Percentiles rank a stretch among this genome's conserved stretches.
Conservation (phyloP, 1,284 basidiomycete species). For the Rhodotorula mucilaginosa region DNA sequence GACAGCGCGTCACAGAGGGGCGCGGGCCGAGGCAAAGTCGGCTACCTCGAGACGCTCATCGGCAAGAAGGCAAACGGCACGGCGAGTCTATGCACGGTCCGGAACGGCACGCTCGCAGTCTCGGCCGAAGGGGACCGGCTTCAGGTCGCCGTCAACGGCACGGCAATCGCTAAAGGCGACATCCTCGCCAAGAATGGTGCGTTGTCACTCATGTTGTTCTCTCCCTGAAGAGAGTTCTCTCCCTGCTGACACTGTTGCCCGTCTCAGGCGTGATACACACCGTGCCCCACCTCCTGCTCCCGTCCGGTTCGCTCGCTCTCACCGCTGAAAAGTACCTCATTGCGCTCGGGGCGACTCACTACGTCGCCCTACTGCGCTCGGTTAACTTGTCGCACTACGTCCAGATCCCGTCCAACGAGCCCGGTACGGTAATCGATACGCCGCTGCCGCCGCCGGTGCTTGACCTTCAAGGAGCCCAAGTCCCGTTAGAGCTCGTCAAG, state of each 20-base stretch:
- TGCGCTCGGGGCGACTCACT: constrained; percentile 82
- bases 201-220: background rate
- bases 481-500: background rate
- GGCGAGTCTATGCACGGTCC: constrained; percentile 60
- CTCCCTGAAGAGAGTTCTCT: background rate
- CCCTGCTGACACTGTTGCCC: background rate
- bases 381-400: constrained; percentile 73
- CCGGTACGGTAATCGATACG: constrained; percentile 63
- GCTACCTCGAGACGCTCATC: constrained; percentile 40
- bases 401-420: constrained; percentile 61
- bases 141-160: constrained; percentile 61
- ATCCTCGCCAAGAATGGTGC: constrained; percentile 82
- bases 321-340: constrained; percentile 92
- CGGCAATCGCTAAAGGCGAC: constrained; percentile 65
- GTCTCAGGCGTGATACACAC: constrained; percentile 75
- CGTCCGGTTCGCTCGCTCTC: constrained; percentile 69
- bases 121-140: constrained; percentile 55
- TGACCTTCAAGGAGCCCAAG: background rate
- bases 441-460: constrained; percentile 4
- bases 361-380: constrained; percentile 82
- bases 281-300: constrained; percentile 76
- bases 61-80: constrained; percentile 46
- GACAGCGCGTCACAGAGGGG: constrained; percentile 57
- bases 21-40: constrained; percentile 31
- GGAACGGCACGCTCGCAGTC: constrained; percentile 66